These are phyloP conservation scores for Globisporangium apiculatum DNA, from an alignment of 352 stramenopile genomes.

Conservation along the genomic window DNA sequence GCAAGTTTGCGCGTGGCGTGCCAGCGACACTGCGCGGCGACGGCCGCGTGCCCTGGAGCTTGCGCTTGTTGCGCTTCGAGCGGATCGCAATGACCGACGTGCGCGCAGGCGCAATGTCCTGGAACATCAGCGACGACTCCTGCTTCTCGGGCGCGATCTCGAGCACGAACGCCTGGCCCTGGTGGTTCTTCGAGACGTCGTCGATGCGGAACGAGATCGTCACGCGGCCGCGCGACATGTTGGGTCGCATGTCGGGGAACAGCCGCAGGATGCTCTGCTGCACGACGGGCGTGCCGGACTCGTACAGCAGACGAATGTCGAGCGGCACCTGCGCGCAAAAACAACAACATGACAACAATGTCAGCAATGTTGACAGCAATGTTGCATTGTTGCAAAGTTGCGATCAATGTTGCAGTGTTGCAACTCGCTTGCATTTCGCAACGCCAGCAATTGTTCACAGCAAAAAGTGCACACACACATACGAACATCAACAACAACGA, in stretches of 20 bases:
- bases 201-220: conserved; percentile 94
- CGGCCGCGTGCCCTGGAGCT: conserved; percentile 35
- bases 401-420: neutral
- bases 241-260: conserved; percentile 79
- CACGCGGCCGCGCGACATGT: conserved; percentile 78
- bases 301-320: conserved; percentile 74
- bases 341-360: neutral
- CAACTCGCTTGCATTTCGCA: too few relatives aligned
- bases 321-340: conserved; percentile 29
- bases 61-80: conserved; percentile 93
- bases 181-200: conserved; percentile 97
- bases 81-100: conserved; percentile 89
- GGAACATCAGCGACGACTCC: conserved; percentile 75
- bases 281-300: conserved; percentile 72
- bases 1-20: conserved; percentile 28
- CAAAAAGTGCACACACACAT: too few relatives aligned
- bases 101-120: conserved; percentile 86
- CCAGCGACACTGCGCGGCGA: conserved; percentile 32
- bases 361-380: neutral
- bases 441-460: too few relatives aligned
- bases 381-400: too few relatives aligned
- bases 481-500: neutral
- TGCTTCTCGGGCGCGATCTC: conserved; percentile 85
- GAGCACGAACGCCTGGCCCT: conserved; percentile 92
- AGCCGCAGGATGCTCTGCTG: conserved; percentile 91